phyloP scores from a whole-genome alignment of 768 basidiomycete species.

The Auriscalpium orientale region DNA sequence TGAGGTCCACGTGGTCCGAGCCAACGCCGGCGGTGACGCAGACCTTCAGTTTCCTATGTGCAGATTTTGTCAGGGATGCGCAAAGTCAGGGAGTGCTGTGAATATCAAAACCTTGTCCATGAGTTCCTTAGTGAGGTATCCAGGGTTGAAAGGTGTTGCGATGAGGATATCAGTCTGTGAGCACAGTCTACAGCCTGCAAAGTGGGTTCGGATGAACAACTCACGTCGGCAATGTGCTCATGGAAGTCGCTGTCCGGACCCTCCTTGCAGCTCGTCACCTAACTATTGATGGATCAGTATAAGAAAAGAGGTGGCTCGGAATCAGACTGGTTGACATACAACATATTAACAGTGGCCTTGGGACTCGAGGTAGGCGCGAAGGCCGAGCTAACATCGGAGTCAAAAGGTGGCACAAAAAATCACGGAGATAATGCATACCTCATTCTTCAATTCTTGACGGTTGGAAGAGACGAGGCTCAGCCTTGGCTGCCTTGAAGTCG shows the following conservation, averaged over 20 bases:
- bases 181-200: neutral
- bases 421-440: constrained; percentile 6
- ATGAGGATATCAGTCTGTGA: constrained; percentile 12
- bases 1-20: constrained; percentile 22
- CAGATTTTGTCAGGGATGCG: neutral
- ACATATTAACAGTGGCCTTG: constrained; percentile 31
- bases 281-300: neutral
- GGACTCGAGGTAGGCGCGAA: constrained; percentile 27
- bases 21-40: constrained; percentile 85
- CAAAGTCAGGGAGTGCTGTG: neutral
- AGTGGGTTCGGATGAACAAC: constrained; percentile 1
- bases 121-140: constrained; percentile 20
- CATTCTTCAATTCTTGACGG: constrained; percentile 31
- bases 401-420: neutral
- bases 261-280: constrained; percentile 32
- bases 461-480: constrained; percentile 26
- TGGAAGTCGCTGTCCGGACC: constrained; percentile 30
- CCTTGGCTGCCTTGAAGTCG: constrained; percentile 16
- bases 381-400: constrained; percentile 22
- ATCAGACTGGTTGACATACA: constrained; percentile 6
- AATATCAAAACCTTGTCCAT: constrained; percentile 10
- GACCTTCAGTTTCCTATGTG: constrained; percentile 62
- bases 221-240: constrained; percentile 27
- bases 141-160: constrained; percentile 24
- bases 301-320: too few species aligned